Percentiles rank a stretch among this genome's conserved stretches.
phyloP scores from a whole-genome alignment of 1,284 basidiomycete species.

The Trametes hirsuta region DNA sequence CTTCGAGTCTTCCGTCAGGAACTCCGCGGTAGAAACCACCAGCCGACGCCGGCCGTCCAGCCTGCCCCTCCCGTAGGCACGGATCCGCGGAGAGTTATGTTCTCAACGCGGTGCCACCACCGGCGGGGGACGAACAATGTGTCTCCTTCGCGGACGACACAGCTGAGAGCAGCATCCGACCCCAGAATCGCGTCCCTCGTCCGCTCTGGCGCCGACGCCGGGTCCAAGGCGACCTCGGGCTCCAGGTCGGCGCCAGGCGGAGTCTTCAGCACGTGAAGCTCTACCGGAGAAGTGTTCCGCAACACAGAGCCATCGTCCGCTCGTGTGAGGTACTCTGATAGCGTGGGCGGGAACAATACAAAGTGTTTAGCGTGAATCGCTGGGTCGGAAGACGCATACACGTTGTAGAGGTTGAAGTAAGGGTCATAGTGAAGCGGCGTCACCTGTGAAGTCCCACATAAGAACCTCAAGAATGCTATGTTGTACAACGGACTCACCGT shows the following conservation, averaged over 20 bases:
- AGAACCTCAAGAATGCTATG: background rate
- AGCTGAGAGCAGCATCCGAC: slow-evolving; percentile 17
- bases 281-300: slow-evolving; percentile 16
- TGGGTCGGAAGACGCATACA: slow-evolving; percentile 29
- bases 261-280: slow-evolving; percentile 1
- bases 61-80: background rate
- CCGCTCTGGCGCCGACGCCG: background rate
- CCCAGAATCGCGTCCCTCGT: background rate
- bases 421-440: slow-evolving; percentile 32
- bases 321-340: slow-evolving; percentile 14
- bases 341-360: slow-evolving; percentile 27
- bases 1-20: background rate
- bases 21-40: slow-evolving; percentile 31
- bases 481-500: slow-evolving; percentile 22
- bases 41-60: slow-evolving; percentile 33
- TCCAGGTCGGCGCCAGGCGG: background rate
- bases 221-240: slow-evolving; percentile 20
- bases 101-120: slow-evolving; percentile 36
- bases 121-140: slow-evolving; percentile 31
- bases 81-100: slow-evolving; percentile 19
- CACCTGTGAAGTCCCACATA: slow-evolving; percentile 15
- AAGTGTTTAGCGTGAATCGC: slow-evolving; percentile 28
- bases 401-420: slow-evolving; percentile 32
- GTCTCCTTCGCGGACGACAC: slow-evolving; percentile 30
- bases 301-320: slow-evolving; percentile 1